Percentiles rank a stretch among this genome's conserved stretches.
These are phyloP conservation scores for Borealophlyctis nickersoniae DNA, from an alignment of 192 early-diverging fungal genomes.

Conservation along the genomic window DNA sequence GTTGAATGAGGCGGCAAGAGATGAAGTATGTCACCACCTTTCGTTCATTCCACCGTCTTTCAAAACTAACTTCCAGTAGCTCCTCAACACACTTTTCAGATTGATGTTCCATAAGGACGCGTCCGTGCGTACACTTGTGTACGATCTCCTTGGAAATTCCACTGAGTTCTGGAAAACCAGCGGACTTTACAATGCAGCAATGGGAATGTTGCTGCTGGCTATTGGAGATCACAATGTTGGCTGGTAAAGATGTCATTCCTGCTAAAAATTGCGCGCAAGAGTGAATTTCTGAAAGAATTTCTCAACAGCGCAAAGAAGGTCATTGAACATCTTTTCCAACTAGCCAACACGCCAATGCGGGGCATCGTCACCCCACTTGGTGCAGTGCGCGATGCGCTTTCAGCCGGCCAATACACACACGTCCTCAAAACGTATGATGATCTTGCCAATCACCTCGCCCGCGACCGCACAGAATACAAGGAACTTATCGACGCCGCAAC, in stretches of 20 bases:
- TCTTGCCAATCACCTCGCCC: conserved; percentile 40
- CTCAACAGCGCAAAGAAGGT: conserved; percentile 27
- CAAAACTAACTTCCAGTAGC: no score
- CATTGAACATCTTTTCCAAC: conserved; percentile 26
- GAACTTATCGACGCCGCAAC: conserved; percentile 43
- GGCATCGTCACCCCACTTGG: conserved; percentile 33
- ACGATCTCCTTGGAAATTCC: conserved; percentile 42
- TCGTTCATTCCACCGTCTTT: no score
- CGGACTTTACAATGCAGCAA: conserved; percentile 30
- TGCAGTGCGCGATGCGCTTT: conserved; percentile 31
- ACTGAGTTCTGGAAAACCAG: conserved; percentile 47
- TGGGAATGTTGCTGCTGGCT: conserved; percentile 39
- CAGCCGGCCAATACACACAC: conserved; percentile 5
- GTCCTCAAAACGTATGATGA: conserved; percentile 48
- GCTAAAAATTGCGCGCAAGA: no score
- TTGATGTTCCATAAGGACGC: conserved; percentile 42
- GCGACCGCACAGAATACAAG: conserved; percentile 36
- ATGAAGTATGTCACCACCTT: conserved; percentile 41
- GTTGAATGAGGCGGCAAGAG: conserved; percentile 34
- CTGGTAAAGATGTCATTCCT: conserved; percentile 30
- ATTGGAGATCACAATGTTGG: conserved; percentile 44
- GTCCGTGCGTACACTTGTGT: conserved; percentile 39
- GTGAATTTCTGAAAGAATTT: background rate
- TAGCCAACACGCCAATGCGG: conserved; percentile 23
- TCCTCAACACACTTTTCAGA: conserved; percentile 39